A percentile compares a stretch with the other conserved stretches of the same genome.
Conservation (phyloP, 2,329 filamentous ascomycete genomes). For the Stachybotrys echinatus region DNA sequence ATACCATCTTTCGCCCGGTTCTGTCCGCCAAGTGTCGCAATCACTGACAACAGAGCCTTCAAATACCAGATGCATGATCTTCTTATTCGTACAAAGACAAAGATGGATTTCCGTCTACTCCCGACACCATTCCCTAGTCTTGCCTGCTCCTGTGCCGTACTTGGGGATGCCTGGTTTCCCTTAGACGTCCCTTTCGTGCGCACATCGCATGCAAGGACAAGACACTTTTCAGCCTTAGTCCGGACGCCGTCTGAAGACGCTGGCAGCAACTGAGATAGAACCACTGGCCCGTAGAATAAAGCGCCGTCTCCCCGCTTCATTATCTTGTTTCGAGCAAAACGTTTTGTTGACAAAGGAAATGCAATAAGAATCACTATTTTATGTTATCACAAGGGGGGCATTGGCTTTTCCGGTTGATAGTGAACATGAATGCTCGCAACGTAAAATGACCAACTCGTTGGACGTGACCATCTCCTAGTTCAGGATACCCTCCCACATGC, state of each 20-base stretch:
- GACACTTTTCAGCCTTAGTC: background rate
- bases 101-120: background rate
- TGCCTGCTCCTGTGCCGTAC: background rate
- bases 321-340: background rate
- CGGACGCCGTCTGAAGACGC: background rate
- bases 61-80: background rate
- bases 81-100: slow-evolving; percentile 24
- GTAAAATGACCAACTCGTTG: background rate
- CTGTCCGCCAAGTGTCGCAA: background rate
- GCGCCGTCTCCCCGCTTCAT: background rate
- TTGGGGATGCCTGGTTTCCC: slow-evolving; percentile 10
- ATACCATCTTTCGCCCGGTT: background rate
- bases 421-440: too few relatives aligned
- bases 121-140: background rate
- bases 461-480: slow-evolving; percentile 30
- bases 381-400: background rate
- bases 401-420: too few relatives aligned
- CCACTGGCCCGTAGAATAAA: background rate
- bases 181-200: background rate
- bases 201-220: background rate
- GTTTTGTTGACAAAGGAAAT: slow-evolving; percentile 22
- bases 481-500: slow-evolving; percentile 64
- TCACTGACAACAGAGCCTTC: background rate
- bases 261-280: background rate
- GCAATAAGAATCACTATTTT: background rate